Percentiles rank a stretch among this genome's conserved stretches.
These are phyloP conservation scores for Huntiella decipiens DNA, from an alignment of 2,329 filamentous ascomycete genomes.

Conservation along the genomic window DNA sequence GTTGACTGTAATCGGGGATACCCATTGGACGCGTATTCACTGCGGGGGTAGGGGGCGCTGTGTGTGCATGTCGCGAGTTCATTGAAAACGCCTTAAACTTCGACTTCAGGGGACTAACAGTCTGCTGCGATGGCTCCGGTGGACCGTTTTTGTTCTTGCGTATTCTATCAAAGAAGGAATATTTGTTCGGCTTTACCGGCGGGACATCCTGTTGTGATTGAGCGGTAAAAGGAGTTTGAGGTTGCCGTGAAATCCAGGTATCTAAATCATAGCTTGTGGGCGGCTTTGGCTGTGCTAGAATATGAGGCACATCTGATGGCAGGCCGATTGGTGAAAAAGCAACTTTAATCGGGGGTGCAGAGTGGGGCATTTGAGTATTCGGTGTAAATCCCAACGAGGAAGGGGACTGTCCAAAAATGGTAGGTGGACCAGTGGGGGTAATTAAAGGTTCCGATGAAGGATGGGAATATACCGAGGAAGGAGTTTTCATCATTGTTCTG, in stretches of 20 bases:
- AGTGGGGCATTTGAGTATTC: neutral
- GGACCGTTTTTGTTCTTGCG: neutral
- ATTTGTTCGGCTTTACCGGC: neutral
- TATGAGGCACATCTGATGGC: too few species aligned
- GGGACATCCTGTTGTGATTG: neutral
- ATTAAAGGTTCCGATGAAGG: too few species aligned
- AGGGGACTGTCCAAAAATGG: neutral
- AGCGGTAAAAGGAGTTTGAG: neutral
- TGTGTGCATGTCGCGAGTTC: neutral
- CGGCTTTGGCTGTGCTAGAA: neutral
- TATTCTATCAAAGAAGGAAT: neutral
- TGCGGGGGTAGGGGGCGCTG: neutral
- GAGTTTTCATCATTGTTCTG: neutral
- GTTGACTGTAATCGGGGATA: neutral
- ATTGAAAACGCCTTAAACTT: conserved; percentile 1
- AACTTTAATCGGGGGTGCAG: neutral
- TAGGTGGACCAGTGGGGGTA: neutral
- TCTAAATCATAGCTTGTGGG: neutral
- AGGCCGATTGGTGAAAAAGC: neutral
- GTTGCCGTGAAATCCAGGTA: neutral
- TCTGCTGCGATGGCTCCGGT: neutral
- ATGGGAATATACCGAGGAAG: too few species aligned
- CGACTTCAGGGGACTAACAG: neutral
- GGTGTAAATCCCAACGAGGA: neutral
- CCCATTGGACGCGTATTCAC: neutral